Conservation (phyloP, 2,329 filamentous ascomycete genomes). For the Dichotomopilus funicola region DNA sequence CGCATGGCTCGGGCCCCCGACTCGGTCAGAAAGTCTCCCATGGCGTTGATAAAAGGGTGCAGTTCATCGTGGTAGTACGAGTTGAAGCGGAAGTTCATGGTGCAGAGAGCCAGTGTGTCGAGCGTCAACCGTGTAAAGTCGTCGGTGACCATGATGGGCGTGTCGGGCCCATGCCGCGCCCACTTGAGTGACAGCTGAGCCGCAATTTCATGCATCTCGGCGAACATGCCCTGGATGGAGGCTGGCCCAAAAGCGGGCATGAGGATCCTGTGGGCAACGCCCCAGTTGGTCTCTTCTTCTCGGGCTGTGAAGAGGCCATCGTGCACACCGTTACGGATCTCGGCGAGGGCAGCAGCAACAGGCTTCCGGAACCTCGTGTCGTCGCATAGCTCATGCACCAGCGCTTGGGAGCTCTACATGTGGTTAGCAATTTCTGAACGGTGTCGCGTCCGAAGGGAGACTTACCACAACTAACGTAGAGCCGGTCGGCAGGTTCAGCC, state of each 20-base stretch:
- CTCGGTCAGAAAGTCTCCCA: constrained; percentile 57
- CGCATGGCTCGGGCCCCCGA: constrained; percentile 45
- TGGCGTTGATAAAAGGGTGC: constrained; percentile 64
- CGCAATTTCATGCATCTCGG: constrained; percentile 62
- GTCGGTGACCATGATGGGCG: constrained; percentile 53
- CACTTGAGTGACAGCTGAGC: constrained; percentile 61
- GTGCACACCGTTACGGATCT: constrained; percentile 54
- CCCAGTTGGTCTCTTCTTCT: constrained; percentile 55
- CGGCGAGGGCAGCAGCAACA: constrained; percentile 41
- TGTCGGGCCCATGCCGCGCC: constrained; percentile 54
- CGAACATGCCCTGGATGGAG: constrained; percentile 61
- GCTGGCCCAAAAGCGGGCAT: constrained; percentile 65
- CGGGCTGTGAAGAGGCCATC: constrained; percentile 60
- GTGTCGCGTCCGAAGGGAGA: neutral
- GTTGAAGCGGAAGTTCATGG: constrained; percentile 70
- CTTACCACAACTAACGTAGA: constrained; percentile 21
- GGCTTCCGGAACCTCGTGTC: constrained; percentile 60
- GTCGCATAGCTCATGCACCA: constrained; percentile 59
- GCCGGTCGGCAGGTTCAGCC: constrained; percentile 44
- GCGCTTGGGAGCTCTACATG: constrained; percentile 31
- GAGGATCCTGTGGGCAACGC: constrained; percentile 57
- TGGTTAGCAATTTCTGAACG: no score
- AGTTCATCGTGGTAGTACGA: constrained; percentile 62
- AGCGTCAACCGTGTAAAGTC: constrained; percentile 69
- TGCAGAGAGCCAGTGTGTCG: constrained; percentile 64